Conservation (phyloP, 345 rosid species). For the Linum lewisii region DNA sequence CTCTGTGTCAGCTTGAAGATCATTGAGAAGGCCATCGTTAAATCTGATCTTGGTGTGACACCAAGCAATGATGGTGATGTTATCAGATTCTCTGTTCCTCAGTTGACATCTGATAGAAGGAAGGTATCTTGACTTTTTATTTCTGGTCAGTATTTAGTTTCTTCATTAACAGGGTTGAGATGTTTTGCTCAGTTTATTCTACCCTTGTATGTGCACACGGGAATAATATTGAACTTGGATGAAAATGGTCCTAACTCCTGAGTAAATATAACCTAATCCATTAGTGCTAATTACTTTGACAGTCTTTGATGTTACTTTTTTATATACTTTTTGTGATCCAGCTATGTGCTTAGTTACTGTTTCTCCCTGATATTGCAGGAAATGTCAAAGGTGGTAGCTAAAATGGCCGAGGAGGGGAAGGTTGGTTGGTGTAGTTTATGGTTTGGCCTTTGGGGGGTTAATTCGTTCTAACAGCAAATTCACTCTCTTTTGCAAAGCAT, state of each 20-base stretch:
- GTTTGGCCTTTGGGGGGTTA: conserved; percentile 7
- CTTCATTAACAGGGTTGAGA: neutral
- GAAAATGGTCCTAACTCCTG: no score
- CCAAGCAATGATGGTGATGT: conserved; percentile 93
- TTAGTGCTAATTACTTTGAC: neutral
- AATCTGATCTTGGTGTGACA: conserved; percentile 78
- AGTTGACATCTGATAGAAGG: conserved; percentile 79
- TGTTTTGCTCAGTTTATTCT: neutral
- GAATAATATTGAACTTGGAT: neutral
- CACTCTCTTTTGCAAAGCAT: neutral
- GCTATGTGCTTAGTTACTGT: neutral
- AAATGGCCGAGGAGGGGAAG: conserved; percentile 92
- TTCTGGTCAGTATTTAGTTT: neutral
- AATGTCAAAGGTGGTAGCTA: conserved; percentile 74
- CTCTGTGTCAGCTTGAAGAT: conserved; percentile 54
- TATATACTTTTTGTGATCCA: neutral
- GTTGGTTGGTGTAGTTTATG: conserved; percentile 25
- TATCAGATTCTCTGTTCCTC: conserved; percentile 76
- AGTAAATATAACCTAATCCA: no score
- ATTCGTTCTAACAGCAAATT: neutral
- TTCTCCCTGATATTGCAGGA: conserved; percentile 40
- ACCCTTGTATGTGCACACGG: neutral
- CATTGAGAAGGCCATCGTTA: conserved; percentile 89
- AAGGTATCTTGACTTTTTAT: conserved; percentile 45
- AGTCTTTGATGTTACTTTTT: neutral